Base-by-base conservation (phyloP, 371 early-diverging fungal genomes). In the Umbelopsis sp. region DNA sequence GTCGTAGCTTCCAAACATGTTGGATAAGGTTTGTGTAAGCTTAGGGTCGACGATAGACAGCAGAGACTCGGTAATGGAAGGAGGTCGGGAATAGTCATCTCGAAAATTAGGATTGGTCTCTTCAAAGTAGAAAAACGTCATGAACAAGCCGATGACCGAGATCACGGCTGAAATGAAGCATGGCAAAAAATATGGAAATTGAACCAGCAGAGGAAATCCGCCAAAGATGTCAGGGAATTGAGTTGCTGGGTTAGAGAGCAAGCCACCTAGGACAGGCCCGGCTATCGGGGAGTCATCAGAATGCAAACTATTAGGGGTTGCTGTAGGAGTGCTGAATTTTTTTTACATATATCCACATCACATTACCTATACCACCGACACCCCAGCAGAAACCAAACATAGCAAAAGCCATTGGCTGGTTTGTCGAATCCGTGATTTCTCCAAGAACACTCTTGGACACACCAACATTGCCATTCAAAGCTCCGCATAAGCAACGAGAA, bases 121-220 rank as follows among this genome's bases (percentile, higher is more conserved):
- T 37, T 94, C 83, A 11, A 96, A 76, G 67, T 79, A 92, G 65
- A 92, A 83, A 44, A 80, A 85, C 0, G 91, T 94, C 20, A 93
- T 71, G 0, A 86, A 63, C 37, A 90, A 86, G 3, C 94, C 95
- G 50, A 87, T 68, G 16, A 90, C 46, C 16, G 89, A 84, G 4
- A 93, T 82, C 14, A 82, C 65, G 4, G 93, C 82, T 12, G 92
- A 87, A 6, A 93, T 81, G 44, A 92, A 74, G 69, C 96, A 97
- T 0, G 97, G 97, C 12, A 97, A 86, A 63, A 94, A 87, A 76
- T 96, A 96, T 1, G 96, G 96, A 68, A 89, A 93, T 1, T 76
- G 74, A 24, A 74, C 80, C 41, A 96, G 86, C 62, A 96, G 83
- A 20, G 67, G 65, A 67, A 76, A 81, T 38, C 81, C 62, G 9